Conservation (phyloP, 148 eudicot species). For the Persicaria maculosa region DNA sequence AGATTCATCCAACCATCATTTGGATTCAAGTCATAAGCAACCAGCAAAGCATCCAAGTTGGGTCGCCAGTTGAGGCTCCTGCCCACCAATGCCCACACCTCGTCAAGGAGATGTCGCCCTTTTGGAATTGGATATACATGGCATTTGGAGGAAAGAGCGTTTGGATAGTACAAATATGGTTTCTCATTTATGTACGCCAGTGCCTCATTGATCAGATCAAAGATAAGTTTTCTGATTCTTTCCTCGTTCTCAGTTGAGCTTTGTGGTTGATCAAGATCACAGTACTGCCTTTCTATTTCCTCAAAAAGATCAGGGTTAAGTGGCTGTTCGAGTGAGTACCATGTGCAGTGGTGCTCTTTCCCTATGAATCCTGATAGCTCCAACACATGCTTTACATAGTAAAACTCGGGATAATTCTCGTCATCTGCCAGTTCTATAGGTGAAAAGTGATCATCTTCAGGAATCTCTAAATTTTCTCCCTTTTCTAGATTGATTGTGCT, state of each 20-base stretch:
- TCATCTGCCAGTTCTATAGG: not conserved
- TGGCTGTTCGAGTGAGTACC: slow-evolving; percentile 44
- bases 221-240: slow-evolving; percentile 36
- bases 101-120: slow-evolving; percentile 4
- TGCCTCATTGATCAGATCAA: slow-evolving; percentile 63
- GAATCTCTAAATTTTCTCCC: not conserved
- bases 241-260: slow-evolving; percentile 17
- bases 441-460: not conserved
- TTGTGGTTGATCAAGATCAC: slow-evolving; percentile 25
- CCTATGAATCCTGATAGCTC: slow-evolving; percentile 39
- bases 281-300: slow-evolving; percentile 35
- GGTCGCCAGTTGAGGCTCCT: not conserved
- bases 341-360: slow-evolving; percentile 19
- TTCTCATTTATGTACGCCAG: slow-evolving; percentile 36
- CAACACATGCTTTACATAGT: slow-evolving; percentile 47
- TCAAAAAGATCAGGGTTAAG: slow-evolving; percentile 45
- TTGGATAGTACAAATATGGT: slow-evolving; percentile 60
- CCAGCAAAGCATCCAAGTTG: not conserved
- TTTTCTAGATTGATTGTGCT: not conserved
- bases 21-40: not conserved
- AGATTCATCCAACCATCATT: slow-evolving; percentile 63
- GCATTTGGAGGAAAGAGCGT: slow-evolving; percentile 45
- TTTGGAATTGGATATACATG: slow-evolving; percentile 32
- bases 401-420: slow-evolving; percentile 27
- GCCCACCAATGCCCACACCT: not conserved